Conservation (phyloP, 2,329 filamentous ascomycete genomes). For the Alternaria novae-zelandiae region DNA sequence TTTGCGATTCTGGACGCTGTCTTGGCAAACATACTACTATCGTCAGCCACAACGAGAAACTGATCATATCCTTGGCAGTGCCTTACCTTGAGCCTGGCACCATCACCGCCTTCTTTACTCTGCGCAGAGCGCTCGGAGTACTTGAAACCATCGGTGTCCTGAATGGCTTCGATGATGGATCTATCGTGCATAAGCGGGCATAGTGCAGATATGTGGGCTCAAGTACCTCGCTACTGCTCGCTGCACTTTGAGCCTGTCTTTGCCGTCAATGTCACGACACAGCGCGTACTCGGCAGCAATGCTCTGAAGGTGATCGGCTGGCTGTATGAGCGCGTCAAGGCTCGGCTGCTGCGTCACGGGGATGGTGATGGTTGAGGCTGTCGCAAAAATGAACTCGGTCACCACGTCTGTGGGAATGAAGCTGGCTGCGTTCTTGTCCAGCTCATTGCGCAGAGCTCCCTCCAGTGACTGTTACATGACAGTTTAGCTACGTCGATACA, state of each 20-base stretch:
- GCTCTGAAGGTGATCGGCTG: conserved; percentile 35
- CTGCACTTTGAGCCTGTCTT: conserved; percentile 36
- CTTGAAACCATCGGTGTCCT: conserved; percentile 42
- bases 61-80: not conserved
- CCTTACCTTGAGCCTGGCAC: conserved; percentile 31
- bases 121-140: conserved; percentile 42
- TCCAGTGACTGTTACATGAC: conserved; percentile 29
- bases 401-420: conserved; percentile 39
- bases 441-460: conserved; percentile 38
- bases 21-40: conserved; percentile 38
- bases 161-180: conserved; percentile 39
- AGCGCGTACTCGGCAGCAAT: conserved; percentile 37
- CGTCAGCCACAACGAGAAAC: not conserved
- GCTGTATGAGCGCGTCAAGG: conserved; percentile 34
- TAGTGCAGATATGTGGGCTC: not conserved
- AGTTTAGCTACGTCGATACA: conserved; percentile 20
- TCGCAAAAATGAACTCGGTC: conserved; percentile 42
- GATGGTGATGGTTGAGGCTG: conserved; percentile 39
- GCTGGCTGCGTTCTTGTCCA: conserved; percentile 35
- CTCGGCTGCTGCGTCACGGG: conserved; percentile 34
- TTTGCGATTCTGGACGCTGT: conserved; percentile 43
- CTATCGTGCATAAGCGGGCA: conserved; percentile 14
- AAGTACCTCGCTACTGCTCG: conserved; percentile 37
- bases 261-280: conserved; percentile 34
- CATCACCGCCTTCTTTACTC: conserved; percentile 39